Evolutionary conservation across 768 basidiomycete genomes (phyloP), one percentile per base, ranked within the genome.

Genomic region (Cyclocybe aegerita): DNA sequence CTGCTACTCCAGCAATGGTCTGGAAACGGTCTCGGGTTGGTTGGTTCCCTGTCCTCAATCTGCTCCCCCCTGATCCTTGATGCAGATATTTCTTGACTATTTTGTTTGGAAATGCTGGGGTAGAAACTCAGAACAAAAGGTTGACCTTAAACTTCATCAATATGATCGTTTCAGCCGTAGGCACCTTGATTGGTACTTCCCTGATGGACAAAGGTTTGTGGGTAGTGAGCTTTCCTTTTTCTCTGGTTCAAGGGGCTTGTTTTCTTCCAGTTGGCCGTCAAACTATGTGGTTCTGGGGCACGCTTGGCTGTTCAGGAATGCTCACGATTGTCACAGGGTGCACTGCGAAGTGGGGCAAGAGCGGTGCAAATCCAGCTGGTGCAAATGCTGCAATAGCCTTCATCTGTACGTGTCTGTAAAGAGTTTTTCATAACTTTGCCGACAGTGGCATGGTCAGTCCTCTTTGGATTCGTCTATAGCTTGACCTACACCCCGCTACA

Each of bases 401-500:
- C 55, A 66, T 77, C 16, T 77, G 75, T 75, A 32, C 47, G 72
- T 65, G 5, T 9, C 10, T 42, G 40, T 42, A 1, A 14, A 30
- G 7, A 12, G n/a, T 15, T 38, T 43, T 2, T 15, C 39, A 35
- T 9, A 16, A 12, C 4, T 16, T 7, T 15, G 4, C 34, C 30
- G 44, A 51, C 64, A 62, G 60, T 63, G 23, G 50, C 63, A 29
- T 60, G 51, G 66, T 12, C 31, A 75, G 73, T 82, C 70, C 55
- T 83, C 15, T 81, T 82, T 64, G 77, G 76, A 49, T 76, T 78
- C 55, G 73, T 79, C 46, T 81, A 70, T 63, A 77, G 74, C 33
- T 72, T 80, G 49, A 70, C 81, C 15, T 83, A 83, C 60, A 81
- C 81, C 4, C 81, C 82, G 8, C 71, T 85, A 17, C 83, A 83